Evolutionary conservation across 495 filamentous ascomycete genomes (phyloP), one percentile per base, ranked within the genome.

Genomic region (Jackrogersella minutella): DNA sequence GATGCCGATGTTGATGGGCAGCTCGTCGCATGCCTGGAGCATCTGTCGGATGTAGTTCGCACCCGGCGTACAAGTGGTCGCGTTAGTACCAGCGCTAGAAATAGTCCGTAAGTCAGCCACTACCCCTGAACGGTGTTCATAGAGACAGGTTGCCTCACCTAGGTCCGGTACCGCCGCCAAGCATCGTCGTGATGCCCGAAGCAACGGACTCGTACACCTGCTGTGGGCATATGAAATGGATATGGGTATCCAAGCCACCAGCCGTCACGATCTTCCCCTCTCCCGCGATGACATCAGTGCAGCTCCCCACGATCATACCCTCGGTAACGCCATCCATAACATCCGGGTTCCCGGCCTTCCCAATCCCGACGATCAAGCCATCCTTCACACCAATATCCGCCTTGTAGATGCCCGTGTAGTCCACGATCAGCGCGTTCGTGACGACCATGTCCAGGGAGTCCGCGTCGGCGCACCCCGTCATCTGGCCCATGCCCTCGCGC

Each of bases 211-310:
- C 96, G 40, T 91, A 81, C 1, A 87, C 91, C 78, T 99, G 95
- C 73, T 99, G 95, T 10, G 96, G 95, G 74, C 94, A 98, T 71
- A 99, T 98, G 66, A 95, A 92, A 74, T 99, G 95, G 62, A 99
- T 92, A 74, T 99, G 95, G 17, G 90, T 88, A 76, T 99, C 95
- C 58, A 97, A 86, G 1, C 91, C 95, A 71, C 95, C 95, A 9
- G 93, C 92, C 0, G 95, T 99, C 21, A 99, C 75, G 60, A 99
- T 98, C 79, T 92, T 92, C 64, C 91, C 87, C 76, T 99, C 95
- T 13, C 89, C 95, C 8, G 95, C 93, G 73, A 99, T 89, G n/a
- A 97, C 91, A 79, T 99, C 95, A 0, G 95, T 99, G 58, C 92
- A 93, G 31, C 88, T 87, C 2, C 96, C 95, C 11, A 98, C 88